A percentile compares a stretch with the other conserved stretches of the same genome.
Evolutionary conservation across 371 early-diverging fungal genomes (phyloP).

Genomic region (Modicella reniformis): DNA sequence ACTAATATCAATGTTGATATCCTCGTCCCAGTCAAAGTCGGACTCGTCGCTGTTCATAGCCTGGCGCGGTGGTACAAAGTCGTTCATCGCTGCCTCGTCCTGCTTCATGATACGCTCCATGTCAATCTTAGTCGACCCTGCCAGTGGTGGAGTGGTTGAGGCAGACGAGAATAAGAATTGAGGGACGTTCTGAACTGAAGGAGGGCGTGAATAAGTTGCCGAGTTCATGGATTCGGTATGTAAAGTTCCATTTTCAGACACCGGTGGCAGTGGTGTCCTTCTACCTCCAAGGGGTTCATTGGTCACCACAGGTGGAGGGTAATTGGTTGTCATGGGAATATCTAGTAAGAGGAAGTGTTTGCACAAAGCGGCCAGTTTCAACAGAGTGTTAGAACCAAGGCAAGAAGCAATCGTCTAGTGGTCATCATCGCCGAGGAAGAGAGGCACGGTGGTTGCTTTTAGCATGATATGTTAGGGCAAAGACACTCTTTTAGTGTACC

Average conservation of each 20-base stretch:
- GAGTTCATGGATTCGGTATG: conserved; percentile 20
- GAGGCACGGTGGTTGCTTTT: too few relatives aligned
- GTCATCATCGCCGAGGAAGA: too few relatives aligned
- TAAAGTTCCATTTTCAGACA: conserved; percentile 31
- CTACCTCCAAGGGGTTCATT: conserved; percentile 4
- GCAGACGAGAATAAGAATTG: conserved; percentile 15
- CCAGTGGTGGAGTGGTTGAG: conserved; percentile 16
- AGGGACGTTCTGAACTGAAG: conserved; percentile 21
- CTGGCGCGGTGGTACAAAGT: conserved; percentile 53
- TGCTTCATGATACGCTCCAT: conserved; percentile 53
- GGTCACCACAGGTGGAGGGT: conserved; percentile 13
- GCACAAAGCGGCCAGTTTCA: too few relatives aligned
- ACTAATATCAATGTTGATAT: conserved; percentile 34
- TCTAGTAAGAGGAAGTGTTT: conserved; percentile 7
- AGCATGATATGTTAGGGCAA: too few relatives aligned
- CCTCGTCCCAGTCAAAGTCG: conserved; percentile 54
- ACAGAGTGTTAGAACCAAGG: background rate
- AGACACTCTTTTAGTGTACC: too few relatives aligned
- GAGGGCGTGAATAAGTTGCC: conserved; percentile 21
- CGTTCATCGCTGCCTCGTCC: conserved; percentile 50
- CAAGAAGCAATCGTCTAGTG: background rate
- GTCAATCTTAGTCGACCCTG: conserved; percentile 39
- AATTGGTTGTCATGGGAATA: conserved; percentile 10
- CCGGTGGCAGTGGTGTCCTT: conserved; percentile 30
- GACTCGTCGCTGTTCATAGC: conserved; percentile 55